Percentiles rank a stretch among this genome's conserved stretches.
These are phyloP conservation scores for Teunomyces pallodes DNA, from an alignment of 805 yeast genomes.

Conservation along the genomic window DNA sequence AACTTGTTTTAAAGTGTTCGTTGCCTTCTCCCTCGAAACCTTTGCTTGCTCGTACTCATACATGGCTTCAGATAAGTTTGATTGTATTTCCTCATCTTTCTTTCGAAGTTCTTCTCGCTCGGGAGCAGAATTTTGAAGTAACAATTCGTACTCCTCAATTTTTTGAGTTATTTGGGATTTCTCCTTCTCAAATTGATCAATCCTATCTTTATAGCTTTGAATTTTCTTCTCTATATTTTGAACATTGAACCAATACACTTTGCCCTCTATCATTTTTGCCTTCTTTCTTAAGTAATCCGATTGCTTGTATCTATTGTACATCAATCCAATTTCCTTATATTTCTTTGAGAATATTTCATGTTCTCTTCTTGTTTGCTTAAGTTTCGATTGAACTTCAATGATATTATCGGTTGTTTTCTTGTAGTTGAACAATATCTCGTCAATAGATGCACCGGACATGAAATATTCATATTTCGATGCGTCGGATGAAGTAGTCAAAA, in stretches of 20 bases:
- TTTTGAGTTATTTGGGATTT: conserved; percentile 17
- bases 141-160: conserved; percentile 5
- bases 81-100: not conserved
- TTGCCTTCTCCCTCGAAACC: conserved; percentile 36
- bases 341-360: conserved; percentile 23
- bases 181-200: conserved; percentile 6
- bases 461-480: conserved; percentile 70
- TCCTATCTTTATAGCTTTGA: conserved; percentile 8
- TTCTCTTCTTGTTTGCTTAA: conserved; percentile 23
- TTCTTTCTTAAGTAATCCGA: conserved; percentile 33
- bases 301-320: conserved; percentile 33
- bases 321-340: conserved; percentile 26
- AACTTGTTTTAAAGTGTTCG: conserved; percentile 11
- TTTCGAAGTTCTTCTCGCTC: not conserved
- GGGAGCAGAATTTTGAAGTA: not conserved
- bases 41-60: conserved; percentile 29
- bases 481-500: conserved; percentile 74
- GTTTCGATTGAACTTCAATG: conserved; percentile 25
- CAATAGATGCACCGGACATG: conserved; percentile 75
- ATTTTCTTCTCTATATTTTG: conserved; percentile 26
- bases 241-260: conserved; percentile 43
- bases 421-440: conserved; percentile 60
- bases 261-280: conserved; percentile 36
- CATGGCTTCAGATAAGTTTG: conserved; percentile 2
- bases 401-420: conserved; percentile 28